A percentile compares a stretch with the other conserved stretches of the same genome.
Evolutionary conservation across 169 alveolate species (phyloP).

Genomic region (Babesia bigemina): DNA sequence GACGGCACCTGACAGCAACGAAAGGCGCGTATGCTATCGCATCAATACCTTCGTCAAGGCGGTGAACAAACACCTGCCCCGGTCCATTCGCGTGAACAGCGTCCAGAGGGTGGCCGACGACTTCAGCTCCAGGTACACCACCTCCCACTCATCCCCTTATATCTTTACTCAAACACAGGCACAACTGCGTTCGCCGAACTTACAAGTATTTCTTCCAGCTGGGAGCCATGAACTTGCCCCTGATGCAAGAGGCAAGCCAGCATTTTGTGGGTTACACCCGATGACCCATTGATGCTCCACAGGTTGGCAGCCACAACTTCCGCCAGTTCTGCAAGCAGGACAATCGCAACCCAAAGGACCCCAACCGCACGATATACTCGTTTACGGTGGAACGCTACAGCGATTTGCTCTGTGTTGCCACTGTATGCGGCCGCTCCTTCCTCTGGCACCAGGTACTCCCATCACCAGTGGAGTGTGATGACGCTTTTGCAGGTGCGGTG

Average conservation of each 20-base stretch:
- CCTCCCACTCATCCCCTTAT: neutral
- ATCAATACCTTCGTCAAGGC: constrained; percentile 24
- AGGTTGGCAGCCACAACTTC: constrained; percentile 36
- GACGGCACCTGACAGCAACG: neutral
- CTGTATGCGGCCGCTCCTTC: constrained; percentile 24
- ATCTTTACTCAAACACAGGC: neutral
- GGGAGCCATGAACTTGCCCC: constrained; percentile 10
- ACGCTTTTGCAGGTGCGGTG: constrained; percentile 17
- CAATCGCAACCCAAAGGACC: constrained; percentile 34
- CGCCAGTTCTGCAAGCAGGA: constrained; percentile 32
- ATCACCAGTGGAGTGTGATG: neutral
- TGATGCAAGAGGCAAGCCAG: constrained; percentile 29
- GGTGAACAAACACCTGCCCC: constrained; percentile 20
- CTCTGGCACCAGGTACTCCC: constrained; percentile 44
- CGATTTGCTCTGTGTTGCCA: constrained; percentile 30
- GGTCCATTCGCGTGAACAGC: constrained; percentile 23
- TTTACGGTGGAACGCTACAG: constrained; percentile 18
- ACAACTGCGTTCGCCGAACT: constrained; percentile 15
- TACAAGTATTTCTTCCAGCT: constrained; percentile 31
- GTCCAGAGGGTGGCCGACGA: constrained; percentile 11
- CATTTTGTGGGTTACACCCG: constrained; percentile 5
- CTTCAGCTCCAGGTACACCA: constrained; percentile 25
- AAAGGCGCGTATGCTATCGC: constrained; percentile 18
- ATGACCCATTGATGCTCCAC: neutral
- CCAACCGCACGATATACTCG: constrained; percentile 16